phyloP scores from a whole-genome alignment of 768 basidiomycete species.

The Mycena galopus region DNA sequence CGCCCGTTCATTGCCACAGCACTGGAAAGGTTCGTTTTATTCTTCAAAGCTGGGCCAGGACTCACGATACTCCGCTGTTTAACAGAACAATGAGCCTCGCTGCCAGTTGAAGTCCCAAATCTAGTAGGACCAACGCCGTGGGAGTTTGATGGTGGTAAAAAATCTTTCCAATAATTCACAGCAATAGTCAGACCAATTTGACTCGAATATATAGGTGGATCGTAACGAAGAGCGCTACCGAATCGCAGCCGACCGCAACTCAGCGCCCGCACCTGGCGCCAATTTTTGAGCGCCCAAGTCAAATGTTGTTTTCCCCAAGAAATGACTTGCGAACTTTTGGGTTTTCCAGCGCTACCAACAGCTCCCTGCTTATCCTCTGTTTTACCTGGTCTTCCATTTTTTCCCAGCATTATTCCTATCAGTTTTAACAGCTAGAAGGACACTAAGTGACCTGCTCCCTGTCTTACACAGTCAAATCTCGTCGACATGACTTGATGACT shows the following conservation, averaged over 20 bases:
- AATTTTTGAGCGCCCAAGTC: not conserved
- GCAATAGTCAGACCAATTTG: not conserved
- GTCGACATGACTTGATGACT: not conserved
- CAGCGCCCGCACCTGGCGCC: not conserved
- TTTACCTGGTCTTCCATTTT: not conserved
- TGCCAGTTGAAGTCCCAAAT: not conserved
- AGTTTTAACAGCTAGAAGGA: constrained; percentile 4
- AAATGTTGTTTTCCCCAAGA: not conserved
- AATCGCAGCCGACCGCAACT: too few relatives aligned
- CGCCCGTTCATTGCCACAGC: not conserved
- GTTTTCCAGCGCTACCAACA: not conserved
- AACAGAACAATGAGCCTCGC: not conserved
- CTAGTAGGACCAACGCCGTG: not conserved
- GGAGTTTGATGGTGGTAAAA: not conserved
- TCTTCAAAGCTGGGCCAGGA: not conserved
- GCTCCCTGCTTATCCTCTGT: not conserved
- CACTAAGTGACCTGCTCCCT: not conserved
- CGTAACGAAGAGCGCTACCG: too few relatives aligned
- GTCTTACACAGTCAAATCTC: not conserved
- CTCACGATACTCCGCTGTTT: not conserved
- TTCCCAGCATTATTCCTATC: not conserved
- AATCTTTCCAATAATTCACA: not conserved
- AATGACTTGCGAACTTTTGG: not conserved
- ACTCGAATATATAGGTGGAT: not conserved
- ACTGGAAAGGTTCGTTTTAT: not conserved